phyloP scores from a whole-genome alignment of 306 rosid genomes.

The Cicer cuneatum region DNA sequence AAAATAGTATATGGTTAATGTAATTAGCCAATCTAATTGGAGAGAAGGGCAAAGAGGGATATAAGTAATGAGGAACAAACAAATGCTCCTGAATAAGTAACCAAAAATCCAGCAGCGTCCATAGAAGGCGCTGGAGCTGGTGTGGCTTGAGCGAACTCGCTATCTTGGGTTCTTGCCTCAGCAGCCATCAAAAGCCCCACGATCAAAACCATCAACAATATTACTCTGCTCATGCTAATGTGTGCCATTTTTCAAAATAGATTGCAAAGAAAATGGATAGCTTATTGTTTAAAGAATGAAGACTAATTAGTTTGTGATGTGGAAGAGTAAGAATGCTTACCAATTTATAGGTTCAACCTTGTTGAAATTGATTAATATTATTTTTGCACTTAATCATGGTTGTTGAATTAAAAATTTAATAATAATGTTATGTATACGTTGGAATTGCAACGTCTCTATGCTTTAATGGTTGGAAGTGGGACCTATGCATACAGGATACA shows the following conservation, averaged over 20 bases:
- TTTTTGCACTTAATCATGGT: not conserved
- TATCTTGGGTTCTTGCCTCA: conserved; percentile 45
- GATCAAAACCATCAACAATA: conserved; percentile 46
- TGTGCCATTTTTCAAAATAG: conserved; percentile 49
- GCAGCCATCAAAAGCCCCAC: conserved; percentile 46
- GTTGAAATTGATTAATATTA: not conserved
- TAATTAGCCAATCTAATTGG: conserved; percentile 23
- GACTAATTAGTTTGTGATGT: conserved; percentile 38
- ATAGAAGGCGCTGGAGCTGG: conserved; percentile 58
- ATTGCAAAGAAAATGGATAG: not conserved
- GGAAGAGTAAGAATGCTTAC: not conserved
- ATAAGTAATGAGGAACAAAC: conserved; percentile 49
- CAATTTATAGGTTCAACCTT: conserved; percentile 24
- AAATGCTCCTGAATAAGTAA: conserved; percentile 43
- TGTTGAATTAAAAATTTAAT: not conserved
- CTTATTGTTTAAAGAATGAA: not conserved
- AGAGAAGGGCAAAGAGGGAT: conserved; percentile 48
- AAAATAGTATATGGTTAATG: not conserved
- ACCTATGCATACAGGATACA: not conserved
- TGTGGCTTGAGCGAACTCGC: conserved; percentile 34
- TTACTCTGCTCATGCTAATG: conserved; percentile 40
- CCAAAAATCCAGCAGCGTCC: conserved; percentile 54
- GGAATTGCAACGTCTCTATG: not conserved
- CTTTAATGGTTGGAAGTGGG: conserved; percentile 9
- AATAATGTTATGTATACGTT: conserved; percentile 10